Evolutionary conservation across 225 moss, liverwort and hornwort genomes (phyloP).

Genomic region (Takakia lepidozioides): DNA sequence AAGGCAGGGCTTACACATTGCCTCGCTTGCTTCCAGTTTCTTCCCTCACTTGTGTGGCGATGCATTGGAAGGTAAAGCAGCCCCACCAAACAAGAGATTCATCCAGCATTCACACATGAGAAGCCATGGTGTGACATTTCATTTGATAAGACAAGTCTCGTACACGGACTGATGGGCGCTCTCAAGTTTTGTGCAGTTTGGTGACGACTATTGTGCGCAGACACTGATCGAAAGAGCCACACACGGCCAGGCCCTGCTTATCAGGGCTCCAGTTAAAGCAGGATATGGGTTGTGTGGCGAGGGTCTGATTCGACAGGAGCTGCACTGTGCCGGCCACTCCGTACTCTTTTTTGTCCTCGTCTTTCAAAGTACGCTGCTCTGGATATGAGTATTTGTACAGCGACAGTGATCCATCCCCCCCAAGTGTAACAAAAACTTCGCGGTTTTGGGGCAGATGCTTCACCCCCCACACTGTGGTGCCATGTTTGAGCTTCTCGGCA

Average conservation of each 20-base stretch:
- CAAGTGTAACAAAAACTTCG: conserved; percentile 71
- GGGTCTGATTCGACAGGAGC: conserved; percentile 49
- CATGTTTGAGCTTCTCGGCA: conserved; percentile 58
- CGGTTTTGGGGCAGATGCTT: conserved; percentile 81
- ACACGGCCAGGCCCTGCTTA: conserved; percentile 69
- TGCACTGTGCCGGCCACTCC: conserved; percentile 62
- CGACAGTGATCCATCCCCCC: conserved; percentile 82
- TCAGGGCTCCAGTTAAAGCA: conserved; percentile 77
- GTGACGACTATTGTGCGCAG: conserved; percentile 71
- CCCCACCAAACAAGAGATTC: no score
- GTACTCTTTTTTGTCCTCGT: conserved; percentile 32
- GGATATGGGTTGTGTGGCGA: conserved; percentile 76
- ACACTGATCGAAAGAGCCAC: conserved; percentile 89
- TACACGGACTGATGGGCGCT: no score
- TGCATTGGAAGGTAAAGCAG: no score
- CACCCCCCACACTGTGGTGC: conserved; percentile 75
- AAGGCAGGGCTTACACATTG: no score
- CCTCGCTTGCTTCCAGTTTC: no score
- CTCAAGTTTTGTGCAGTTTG: conserved; percentile 51
- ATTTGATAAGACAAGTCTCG: no score
- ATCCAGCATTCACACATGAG: no score
- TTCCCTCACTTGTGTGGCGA: no score
- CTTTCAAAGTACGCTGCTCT: conserved; percentile 38
- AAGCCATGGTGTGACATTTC: no score
- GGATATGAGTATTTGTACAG: conserved; percentile 88